Evolutionary conservation across 2,329 filamentous ascomycete genomes (phyloP).

Genomic region (Colletotrichum viniferum): DNA sequence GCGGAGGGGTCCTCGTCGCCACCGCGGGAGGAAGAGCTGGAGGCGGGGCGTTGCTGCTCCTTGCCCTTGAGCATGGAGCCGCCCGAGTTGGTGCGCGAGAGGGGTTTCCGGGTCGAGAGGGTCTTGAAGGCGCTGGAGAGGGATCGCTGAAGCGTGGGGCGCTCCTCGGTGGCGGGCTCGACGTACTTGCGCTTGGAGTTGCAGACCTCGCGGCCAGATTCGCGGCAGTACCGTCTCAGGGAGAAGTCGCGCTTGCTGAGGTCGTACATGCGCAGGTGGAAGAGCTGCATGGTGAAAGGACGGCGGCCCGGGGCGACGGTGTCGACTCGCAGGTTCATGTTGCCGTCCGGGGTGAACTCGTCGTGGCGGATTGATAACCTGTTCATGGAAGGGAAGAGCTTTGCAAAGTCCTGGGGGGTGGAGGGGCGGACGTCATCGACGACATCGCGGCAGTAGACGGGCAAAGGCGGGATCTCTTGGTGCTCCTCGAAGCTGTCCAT

Average conservation of each 20-base stretch:
- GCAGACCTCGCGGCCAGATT: conserved; percentile 92
- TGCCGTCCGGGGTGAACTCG: conserved; percentile 86
- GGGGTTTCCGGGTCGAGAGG: conserved; percentile 39
- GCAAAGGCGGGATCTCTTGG: conserved; percentile 55
- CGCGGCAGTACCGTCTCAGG: conserved; percentile 86
- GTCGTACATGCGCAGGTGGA: conserved; percentile 95
- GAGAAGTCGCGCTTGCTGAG: conserved; percentile 87
- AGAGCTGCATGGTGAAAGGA: conserved; percentile 75
- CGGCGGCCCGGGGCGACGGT: conserved; percentile 71
- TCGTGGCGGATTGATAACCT: conserved; percentile 86
- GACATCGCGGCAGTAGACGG: conserved; percentile 64
- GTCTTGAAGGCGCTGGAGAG: conserved; percentile 55
- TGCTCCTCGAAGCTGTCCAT: conserved; percentile 31
- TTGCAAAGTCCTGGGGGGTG: conserved; percentile 80
- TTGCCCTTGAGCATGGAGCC: conserved; percentile 32
- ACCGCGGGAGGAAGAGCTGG: conserved; percentile 37
- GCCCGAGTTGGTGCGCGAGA: conserved; percentile 40
- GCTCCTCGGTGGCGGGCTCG: conserved; percentile 51
- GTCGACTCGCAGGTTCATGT: conserved; percentile 94
- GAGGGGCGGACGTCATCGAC: conserved; percentile 75
- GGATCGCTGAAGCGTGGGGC: conserved; percentile 48
- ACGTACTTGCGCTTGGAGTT: conserved; percentile 76
- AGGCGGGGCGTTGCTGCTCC: conserved; percentile 34
- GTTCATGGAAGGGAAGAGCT: conserved; percentile 85
- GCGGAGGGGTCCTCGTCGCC: conserved; percentile 34